These are phyloP conservation scores for Candida ipomoeae DNA, from an alignment of 805 yeast species.

Conservation along the genomic window DNA sequence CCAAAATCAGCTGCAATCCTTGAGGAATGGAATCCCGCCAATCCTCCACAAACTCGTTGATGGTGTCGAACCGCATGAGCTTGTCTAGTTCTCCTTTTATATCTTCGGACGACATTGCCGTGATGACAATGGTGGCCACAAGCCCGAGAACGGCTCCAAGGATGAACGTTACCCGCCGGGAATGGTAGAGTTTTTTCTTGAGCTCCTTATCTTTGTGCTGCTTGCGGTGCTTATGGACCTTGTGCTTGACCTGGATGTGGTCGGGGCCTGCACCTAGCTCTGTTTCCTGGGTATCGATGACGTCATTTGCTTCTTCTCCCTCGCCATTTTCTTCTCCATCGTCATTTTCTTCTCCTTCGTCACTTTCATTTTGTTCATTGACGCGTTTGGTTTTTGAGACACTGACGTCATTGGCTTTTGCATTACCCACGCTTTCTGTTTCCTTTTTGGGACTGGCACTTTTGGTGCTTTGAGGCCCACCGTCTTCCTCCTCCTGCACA, in stretches of 20 bases:
- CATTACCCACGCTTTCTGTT: background rate
- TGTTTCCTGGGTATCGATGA: no score
- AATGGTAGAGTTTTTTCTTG: constrained; percentile 32
- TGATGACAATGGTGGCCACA: constrained; percentile 55
- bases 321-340: no score
- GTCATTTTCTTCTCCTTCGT: no score
- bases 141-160: constrained; percentile 75
- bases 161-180: constrained; percentile 57
- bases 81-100: constrained; percentile 45
- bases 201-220: constrained; percentile 4
- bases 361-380: no score
- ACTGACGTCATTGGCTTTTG: background rate
- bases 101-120: constrained; percentile 37
- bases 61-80: constrained; percentile 45
- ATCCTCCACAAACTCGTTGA: constrained; percentile 52
- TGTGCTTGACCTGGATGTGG: no score
- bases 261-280: no score
- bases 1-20: constrained; percentile 54
- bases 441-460: background rate
- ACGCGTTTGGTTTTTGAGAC: background rate
- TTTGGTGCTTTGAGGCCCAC: background rate
- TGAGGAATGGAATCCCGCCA: constrained; percentile 74
- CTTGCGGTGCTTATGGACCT: background rate
- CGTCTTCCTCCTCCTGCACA: background rate
- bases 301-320: no score